These are phyloP conservation scores for Fusarium xylarioides DNA, from an alignment of 2,329 filamentous ascomycete genomes.

Conservation along the genomic window DNA sequence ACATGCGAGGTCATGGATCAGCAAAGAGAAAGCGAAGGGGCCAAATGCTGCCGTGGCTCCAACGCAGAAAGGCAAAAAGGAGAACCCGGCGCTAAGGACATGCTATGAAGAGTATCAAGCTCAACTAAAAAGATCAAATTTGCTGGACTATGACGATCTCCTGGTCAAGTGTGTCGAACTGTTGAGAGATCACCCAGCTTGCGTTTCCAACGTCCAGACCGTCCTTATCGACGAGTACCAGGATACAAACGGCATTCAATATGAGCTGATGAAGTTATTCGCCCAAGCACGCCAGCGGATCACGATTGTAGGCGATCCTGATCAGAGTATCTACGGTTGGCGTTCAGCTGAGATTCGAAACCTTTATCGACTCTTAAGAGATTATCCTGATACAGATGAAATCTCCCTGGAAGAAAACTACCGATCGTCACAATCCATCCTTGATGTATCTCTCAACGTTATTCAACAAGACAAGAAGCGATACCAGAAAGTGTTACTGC, in stretches of 20 bases:
- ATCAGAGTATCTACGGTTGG: constrained; percentile 98
- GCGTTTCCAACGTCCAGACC: constrained; percentile 88
- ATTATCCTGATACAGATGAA: constrained; percentile 81
- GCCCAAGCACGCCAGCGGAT: constrained; percentile 78
- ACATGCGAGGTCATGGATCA: constrained; percentile 78
- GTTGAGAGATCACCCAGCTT: constrained; percentile 75
- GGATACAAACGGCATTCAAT: constrained; percentile 95
- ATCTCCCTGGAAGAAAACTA: constrained; percentile 95
- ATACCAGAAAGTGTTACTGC: constrained; percentile 80
- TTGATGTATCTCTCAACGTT: constrained; percentile 80
- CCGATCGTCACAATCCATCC: constrained; percentile 85
- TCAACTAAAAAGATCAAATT: constrained; percentile 77
- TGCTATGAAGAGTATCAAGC: constrained; percentile 81
- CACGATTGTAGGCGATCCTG: constrained; percentile 94
- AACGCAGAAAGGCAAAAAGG: constrained; percentile 49
- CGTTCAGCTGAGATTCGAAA: constrained; percentile 93
- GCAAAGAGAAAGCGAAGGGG: constrained; percentile 69
- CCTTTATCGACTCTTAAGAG: constrained; percentile 77
- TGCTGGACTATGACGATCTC: constrained; percentile 95
- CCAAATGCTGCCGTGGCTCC: constrained; percentile 56
- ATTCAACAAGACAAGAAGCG: constrained; percentile 89
- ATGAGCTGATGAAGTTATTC: constrained; percentile 90
- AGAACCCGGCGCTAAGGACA: constrained; percentile 69
- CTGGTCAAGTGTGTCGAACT: constrained; percentile 85
- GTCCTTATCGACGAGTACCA: constrained; percentile 98